Conservation (phyloP, 768 basidiomycete genomes). For the Leccinum disarticulatum region DNA sequence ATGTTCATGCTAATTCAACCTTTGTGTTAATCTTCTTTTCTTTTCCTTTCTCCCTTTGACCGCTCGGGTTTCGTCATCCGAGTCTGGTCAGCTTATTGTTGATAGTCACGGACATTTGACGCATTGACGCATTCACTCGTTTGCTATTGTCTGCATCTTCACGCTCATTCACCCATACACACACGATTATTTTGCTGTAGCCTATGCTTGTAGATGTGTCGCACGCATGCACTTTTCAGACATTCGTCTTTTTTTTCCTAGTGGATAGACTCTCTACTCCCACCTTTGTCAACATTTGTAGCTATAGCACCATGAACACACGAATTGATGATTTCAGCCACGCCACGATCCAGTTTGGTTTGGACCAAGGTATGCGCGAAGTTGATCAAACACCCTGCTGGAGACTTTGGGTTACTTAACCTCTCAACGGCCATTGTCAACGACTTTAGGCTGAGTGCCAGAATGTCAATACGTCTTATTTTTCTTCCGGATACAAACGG, state of each 20-base stretch:
- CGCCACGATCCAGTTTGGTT: not conserved
- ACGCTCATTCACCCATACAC: conserved; percentile 4
- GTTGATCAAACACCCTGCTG: not conserved
- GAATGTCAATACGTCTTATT: not conserved
- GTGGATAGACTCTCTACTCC: not conserved
- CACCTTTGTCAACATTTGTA: conserved; percentile 7
- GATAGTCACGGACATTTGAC: not conserved
- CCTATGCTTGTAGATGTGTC: conserved; percentile 5
- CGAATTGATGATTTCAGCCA: not conserved
- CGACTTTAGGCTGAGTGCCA: too few species aligned
- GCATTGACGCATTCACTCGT: not conserved
- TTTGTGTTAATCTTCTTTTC: not conserved
- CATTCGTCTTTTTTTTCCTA: not conserved
- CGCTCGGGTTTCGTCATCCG: not conserved
- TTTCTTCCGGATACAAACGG: not conserved
- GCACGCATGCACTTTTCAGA: not conserved
- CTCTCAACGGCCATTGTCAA: too few species aligned
- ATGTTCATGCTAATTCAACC: conserved; percentile 17
- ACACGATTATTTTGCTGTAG: conserved; percentile 16
- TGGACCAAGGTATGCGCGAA: not conserved
- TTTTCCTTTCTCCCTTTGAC: not conserved
- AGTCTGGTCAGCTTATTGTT: not conserved
- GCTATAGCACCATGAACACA: conserved; percentile 13
- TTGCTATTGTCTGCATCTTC: not conserved
- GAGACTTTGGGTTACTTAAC: not conserved